Evolutionary conservation across 176 grass and related monocot genomes (phyloP).

Genomic region (Aegilops speltoides): DNA sequence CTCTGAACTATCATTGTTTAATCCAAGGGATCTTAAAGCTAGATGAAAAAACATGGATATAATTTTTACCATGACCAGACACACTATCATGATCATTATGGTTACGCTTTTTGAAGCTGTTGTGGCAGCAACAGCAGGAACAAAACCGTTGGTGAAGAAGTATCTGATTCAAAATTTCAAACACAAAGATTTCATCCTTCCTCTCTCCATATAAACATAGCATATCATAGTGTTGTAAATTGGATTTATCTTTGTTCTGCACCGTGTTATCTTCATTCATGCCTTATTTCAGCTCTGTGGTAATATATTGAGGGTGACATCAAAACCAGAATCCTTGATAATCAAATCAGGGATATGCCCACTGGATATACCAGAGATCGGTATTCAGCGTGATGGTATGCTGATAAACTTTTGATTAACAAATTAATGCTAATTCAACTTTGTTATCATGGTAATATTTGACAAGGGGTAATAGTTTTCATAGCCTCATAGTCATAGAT

Average conservation of each 20-base stretch:
- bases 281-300: conserved; percentile 50
- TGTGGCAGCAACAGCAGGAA: background rate
- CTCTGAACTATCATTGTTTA: background rate
- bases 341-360: conserved; percentile 73
- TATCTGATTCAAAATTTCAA: conserved; percentile 33
- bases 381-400: conserved; percentile 70
- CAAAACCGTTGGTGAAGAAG: conserved; percentile 59
- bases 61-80: background rate
- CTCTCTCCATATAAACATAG: conserved; percentile 19
- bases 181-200: background rate
- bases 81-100: background rate
- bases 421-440: background rate
- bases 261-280: conserved; percentile 10
- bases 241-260: background rate
- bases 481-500: background rate
- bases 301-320: conserved; percentile 93
- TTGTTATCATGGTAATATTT: background rate
- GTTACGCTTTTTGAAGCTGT: background rate
- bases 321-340: conserved; percentile 72
- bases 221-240: background rate
- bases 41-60: background rate
- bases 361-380: conserved; percentile 64
- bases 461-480: background rate
- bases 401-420: conserved; percentile 7
- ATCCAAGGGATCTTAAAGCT: background rate